phyloP scores from a whole-genome alignment of 148 eudicot genomes.

The Amaranthus palmeri region DNA sequence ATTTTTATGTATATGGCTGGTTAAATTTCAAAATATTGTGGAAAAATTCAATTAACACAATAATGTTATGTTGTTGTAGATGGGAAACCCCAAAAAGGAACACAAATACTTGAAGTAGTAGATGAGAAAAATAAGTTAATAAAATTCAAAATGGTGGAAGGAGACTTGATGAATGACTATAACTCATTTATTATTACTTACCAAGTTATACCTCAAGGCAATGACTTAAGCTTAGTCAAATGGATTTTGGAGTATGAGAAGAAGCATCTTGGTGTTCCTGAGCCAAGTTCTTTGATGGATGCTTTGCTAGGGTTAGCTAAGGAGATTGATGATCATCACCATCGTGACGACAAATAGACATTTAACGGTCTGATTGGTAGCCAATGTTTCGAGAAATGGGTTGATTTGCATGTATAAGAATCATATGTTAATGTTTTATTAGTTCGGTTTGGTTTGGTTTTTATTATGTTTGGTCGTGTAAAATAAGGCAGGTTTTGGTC shows the following conservation, averaged over 20 bases:
- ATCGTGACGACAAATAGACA: background rate
- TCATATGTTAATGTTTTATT: too few species aligned
- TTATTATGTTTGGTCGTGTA: too few species aligned
- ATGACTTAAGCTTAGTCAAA: background rate
- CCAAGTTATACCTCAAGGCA: constrained; percentile 9
- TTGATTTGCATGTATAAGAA: too few species aligned
- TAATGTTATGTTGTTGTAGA: background rate
- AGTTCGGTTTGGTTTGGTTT: too few species aligned
- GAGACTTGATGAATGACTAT: constrained; percentile 18
- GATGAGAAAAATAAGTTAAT: constrained; percentile 23
- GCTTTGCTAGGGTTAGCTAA: background rate
- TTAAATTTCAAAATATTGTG: too few species aligned
- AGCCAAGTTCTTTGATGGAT: constrained; percentile 10
- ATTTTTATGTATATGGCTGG: background rate
- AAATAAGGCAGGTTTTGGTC: too few species aligned
- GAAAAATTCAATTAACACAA: too few species aligned
- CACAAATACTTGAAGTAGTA: constrained; percentile 18
- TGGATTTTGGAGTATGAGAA: constrained; percentile 4
- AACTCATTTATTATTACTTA: constrained; percentile 1
- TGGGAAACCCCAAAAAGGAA: constrained; percentile 17
- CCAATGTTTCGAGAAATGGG: too few species aligned
- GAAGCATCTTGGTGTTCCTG: constrained; percentile 8
- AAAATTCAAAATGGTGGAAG: constrained; percentile 19
- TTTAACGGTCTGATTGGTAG: too few species aligned
- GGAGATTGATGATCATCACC: constrained; percentile 13